Evolutionary conservation across 2,329 filamentous ascomycete species (phyloP), one percentile per base, ranked within the genome.

Genomic region (Fusarium oligoseptatum): DNA sequence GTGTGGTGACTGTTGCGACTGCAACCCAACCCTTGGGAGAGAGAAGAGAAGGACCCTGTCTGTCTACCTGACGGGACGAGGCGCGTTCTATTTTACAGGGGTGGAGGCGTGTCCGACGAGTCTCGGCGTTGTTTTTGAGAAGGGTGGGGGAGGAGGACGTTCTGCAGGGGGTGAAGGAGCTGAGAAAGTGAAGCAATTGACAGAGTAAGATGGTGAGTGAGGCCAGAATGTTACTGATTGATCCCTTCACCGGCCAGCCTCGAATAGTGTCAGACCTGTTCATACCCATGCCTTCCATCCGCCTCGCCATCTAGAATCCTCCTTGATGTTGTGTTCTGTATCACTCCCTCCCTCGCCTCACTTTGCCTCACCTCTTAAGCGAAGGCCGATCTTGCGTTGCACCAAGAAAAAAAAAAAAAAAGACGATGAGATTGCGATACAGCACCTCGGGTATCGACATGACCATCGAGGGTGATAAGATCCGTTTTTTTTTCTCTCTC

Each of bases 371-470:
- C 29, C 11, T 36, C 20, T 17, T 36, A 27, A 32, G 22, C 20
- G 22, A 29, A 63, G 34, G 34, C 36, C 52, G 69, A 76, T 77
- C 75, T 73, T 60, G 65, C 60, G 74, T 69, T 43, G 41, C 65
- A 60, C 67, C 57, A 69, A 22, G 12, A 22, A 41, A 37, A 14
- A 34, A 15, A 17, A n/a, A 20, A 8, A 22, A 63, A 36, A n/a
- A 34, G 22, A n/a, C 39, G 55, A 39, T 29, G 39, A 68, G 68
- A 76, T 74, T 24, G 64, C 63, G 67, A 74, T 75, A 64, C 67
- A 43, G 62, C 64, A 56, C 32, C 41, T 69, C 64, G 69, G 72
- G 52, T 68, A 70, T 71, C 68, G 67, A 67, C 70, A 66, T 72
- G 37, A 15, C 60, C 43, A 73, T 72, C 61, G 60, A 43, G 17